Conservation (phyloP, 495 filamentous ascomycete species). For the Daldinia childiae region DNA sequence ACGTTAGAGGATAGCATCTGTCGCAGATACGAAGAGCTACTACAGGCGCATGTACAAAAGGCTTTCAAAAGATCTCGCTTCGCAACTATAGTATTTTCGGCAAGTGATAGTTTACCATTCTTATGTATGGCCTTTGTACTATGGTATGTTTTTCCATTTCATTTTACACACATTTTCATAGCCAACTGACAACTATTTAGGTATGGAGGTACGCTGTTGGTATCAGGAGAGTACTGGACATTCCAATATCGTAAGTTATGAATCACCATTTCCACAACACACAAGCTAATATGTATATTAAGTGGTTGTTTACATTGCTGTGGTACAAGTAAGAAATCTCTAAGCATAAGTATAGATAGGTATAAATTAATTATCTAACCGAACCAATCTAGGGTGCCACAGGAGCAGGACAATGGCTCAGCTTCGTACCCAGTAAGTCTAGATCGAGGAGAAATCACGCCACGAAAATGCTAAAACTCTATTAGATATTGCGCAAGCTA, state of each 20-base stretch:
- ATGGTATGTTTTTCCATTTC: conserved; percentile 56
- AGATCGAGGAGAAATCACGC: neutral
- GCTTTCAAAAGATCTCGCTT: conserved; percentile 63
- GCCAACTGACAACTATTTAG: conserved; percentile 22
- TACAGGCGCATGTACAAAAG: conserved; percentile 60
- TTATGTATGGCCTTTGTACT: conserved; percentile 66
- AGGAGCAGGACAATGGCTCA: conserved; percentile 58
- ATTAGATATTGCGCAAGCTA: conserved; percentile 66
- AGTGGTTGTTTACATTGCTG: conserved; percentile 61
- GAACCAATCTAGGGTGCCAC: conserved; percentile 48
- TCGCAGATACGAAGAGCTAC: conserved; percentile 57
- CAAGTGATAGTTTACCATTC: conserved; percentile 60
- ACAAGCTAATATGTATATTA: conserved; percentile 16
- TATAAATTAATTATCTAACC: conserved; percentile 12
- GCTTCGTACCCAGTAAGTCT: conserved; percentile 58
- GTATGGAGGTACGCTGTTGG: conserved; percentile 57
- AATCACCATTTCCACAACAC: neutral
- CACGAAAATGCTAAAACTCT: neutral
- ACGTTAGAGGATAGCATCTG: conserved; percentile 64
- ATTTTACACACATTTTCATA: neutral
- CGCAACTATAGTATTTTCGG: conserved; percentile 61
- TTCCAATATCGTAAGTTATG: conserved; percentile 56
- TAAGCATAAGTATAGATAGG: neutral
- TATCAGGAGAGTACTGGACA: conserved; percentile 53
- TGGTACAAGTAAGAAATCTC: conserved; percentile 52